Conservation (phyloP, 2,329 filamentous ascomycete genomes). For the Pestalotiopsis sp. region DNA sequence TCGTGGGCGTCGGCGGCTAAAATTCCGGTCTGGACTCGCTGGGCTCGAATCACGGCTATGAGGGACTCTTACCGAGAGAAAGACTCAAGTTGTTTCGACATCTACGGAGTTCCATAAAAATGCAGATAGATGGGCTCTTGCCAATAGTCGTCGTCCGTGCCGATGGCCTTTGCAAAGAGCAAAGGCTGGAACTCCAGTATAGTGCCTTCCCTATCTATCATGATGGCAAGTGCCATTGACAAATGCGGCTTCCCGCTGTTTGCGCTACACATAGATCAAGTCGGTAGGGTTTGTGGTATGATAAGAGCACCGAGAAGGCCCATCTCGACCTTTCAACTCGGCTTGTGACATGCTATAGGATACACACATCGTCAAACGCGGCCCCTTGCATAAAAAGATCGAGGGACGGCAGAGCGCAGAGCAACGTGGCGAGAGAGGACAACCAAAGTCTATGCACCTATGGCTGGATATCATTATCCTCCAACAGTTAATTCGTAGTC, state of each 20-base stretch:
- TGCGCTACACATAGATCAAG: background rate
- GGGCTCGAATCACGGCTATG: too few relatives aligned
- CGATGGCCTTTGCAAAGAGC: too few relatives aligned
- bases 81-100: too few relatives aligned
- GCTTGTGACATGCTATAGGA: background rate
- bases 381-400: constrained; percentile 1
- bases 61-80: too few relatives aligned
- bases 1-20: too few relatives aligned
- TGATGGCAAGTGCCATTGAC: background rate
- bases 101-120: too few relatives aligned
- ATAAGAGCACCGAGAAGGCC: background rate
- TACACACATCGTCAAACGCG: background rate
- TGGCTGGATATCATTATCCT: background rate
- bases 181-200: background rate
- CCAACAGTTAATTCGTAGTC: background rate
- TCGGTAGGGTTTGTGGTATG: background rate
- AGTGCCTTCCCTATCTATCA: background rate
- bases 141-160: too few relatives aligned
- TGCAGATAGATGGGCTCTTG: too few relatives aligned
- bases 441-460: background rate
- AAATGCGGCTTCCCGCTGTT: background rate
- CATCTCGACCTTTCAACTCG: background rate
- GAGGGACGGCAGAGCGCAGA: background rate
- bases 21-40: too few relatives aligned
- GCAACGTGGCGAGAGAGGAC: background rate